These are phyloP conservation scores for Austroboletus eburneus DNA, from an alignment of 768 basidiomycete species.

Conservation along the genomic window DNA sequence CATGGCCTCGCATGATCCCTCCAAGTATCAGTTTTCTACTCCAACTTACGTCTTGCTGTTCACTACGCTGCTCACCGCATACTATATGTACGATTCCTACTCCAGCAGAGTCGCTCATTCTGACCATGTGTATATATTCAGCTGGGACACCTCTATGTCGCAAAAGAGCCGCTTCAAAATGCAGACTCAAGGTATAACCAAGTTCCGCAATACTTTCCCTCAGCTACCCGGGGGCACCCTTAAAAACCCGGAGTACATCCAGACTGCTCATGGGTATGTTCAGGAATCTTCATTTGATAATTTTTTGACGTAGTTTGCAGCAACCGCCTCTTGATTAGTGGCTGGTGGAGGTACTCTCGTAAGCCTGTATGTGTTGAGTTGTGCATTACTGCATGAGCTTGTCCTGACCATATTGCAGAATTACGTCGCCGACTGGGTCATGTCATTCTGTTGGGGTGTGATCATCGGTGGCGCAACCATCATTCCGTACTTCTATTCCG, in stretches of 20 bases:
- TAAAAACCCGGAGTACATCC: slow-evolving; percentile 84
- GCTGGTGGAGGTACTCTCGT: slow-evolving; percentile 92
- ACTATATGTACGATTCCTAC: slow-evolving; percentile 65
- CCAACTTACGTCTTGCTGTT: slow-evolving; percentile 70
- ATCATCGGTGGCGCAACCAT: slow-evolving; percentile 69
- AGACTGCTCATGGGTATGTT: slow-evolving; percentile 86
- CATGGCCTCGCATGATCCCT: slow-evolving; percentile 93
- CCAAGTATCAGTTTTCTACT: slow-evolving; percentile 82
- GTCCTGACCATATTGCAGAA: slow-evolving; percentile 45
- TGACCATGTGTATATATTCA: slow-evolving; percentile 30
- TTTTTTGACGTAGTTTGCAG: slow-evolving; percentile 37
- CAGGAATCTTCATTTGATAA: no score
- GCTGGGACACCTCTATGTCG: slow-evolving; percentile 93
- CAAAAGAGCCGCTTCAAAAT: slow-evolving; percentile 99
- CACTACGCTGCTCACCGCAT: slow-evolving; percentile 72
- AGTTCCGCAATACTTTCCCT: slow-evolving; percentile 89
- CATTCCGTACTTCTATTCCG: slow-evolving; percentile 95
- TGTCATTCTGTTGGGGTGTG: slow-evolving; percentile 83
- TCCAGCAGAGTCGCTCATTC: neutral
- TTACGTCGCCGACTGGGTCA: slow-evolving; percentile 90
- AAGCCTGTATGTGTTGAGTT: slow-evolving; percentile 69
- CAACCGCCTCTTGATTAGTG: slow-evolving; percentile 85
- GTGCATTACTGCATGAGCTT: neutral
- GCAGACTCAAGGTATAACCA: slow-evolving; percentile 86
- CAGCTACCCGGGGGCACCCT: slow-evolving; percentile 81